A percentile compares a stretch with the other conserved stretches of the same genome.
phyloP scores from a whole-genome alignment of 768 basidiomycete genomes.

The Auriscalpium vulgare region DNA sequence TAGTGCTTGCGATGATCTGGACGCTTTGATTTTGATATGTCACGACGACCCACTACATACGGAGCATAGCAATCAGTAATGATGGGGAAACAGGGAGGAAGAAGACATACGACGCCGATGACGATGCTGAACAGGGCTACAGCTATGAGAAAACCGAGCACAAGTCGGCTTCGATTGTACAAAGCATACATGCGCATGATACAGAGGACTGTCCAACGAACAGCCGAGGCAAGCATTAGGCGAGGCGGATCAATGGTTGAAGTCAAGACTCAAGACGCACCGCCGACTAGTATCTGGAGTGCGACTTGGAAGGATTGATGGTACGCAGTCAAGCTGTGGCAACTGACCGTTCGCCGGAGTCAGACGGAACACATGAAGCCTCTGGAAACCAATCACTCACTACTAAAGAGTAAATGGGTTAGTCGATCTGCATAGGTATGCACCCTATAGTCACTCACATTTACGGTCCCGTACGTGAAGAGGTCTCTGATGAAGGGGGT shows the following conservation, averaged over 20 bases:
- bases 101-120: neutral
- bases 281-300: neutral
- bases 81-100: neutral
- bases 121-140: neutral
- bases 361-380: neutral
- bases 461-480: neutral
- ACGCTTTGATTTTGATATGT: neutral
- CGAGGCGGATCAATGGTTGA: neutral
- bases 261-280: neutral
- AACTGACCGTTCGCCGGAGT: neutral
- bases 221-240: too few relatives aligned
- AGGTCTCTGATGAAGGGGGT: neutral
- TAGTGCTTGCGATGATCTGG: neutral
- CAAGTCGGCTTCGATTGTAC: neutral
- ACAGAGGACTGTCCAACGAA: neutral
- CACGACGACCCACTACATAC: neutral
- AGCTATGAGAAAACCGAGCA: neutral
- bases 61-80: neutral
- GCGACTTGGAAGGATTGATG: neutral
- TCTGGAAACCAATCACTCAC: neutral
- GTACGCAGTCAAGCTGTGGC: neutral
- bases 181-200: constrained; percentile 2
- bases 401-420: neutral
- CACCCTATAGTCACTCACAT: neutral
- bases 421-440: too few relatives aligned